Percentiles rank a stretch among this genome's conserved stretches.
These are phyloP conservation scores for Wickerhamomyces sp. DNA, from an alignment of 1,139 yeast species.

Conservation along the genomic window DNA sequence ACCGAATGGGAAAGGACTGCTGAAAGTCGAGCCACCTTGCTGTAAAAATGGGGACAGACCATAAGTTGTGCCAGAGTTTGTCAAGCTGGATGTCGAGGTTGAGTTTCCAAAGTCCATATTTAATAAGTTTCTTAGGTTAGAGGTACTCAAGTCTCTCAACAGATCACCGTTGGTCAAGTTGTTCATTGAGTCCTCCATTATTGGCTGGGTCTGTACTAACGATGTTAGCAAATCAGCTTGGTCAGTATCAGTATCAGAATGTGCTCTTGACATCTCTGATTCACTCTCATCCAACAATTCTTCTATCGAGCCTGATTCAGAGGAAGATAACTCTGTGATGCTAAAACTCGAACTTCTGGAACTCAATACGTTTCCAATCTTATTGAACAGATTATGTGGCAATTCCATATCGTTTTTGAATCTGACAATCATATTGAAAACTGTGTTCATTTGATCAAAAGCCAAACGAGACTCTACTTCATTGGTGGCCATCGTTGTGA, in stretches of 20 bases:
- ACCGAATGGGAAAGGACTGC: background rate
- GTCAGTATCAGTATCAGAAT: background rate
- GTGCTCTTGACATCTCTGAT: too few species aligned
- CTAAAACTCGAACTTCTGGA: slow-evolving; percentile 9
- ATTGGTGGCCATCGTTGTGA: slow-evolving; percentile 11
- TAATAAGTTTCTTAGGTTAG: background rate
- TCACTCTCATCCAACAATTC: slow-evolving; percentile 5
- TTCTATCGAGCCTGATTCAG: slow-evolving; percentile 3
- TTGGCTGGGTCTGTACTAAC: background rate
- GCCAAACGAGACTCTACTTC: slow-evolving; percentile 11
- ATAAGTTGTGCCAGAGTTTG: background rate
- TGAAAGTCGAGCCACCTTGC: background rate
- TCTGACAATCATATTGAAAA: slow-evolving; percentile 15
- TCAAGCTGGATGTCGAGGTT: background rate
- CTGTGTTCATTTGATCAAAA: slow-evolving; percentile 12
- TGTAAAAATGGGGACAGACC: slow-evolving; percentile 1
- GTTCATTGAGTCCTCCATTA: background rate
- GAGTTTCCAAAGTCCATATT: slow-evolving; percentile 1
- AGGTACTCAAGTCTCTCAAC: background rate
- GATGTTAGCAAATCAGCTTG: background rate
- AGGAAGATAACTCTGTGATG: slow-evolving; percentile 5
- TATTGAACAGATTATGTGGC: slow-evolving; percentile 12
- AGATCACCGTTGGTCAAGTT: background rate
- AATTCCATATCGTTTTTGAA: slow-evolving; percentile 17
- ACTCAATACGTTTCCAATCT: slow-evolving; percentile 12